Evolutionary conservation across 306 rosid species (phyloP).

Genomic region (Geum urbanum): DNA sequence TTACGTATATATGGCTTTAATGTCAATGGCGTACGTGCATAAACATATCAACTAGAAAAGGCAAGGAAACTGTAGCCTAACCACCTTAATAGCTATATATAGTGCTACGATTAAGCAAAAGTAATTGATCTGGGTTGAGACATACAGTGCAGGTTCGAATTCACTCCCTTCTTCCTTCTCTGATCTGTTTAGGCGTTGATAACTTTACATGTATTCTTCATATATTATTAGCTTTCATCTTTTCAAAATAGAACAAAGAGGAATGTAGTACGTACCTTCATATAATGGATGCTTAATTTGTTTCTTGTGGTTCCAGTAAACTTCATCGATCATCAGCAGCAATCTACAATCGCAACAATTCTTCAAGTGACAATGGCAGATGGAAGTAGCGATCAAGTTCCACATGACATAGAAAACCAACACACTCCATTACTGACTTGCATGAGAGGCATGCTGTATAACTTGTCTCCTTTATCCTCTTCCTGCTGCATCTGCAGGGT

Average conservation of each 20-base stretch:
- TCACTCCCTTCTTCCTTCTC: not conserved
- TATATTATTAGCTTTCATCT: too few species aligned
- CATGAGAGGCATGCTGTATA: slow-evolving; percentile 13
- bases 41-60: not conserved
- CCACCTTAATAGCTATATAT: not conserved
- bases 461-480: slow-evolving; percentile 12
- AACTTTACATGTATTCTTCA: not conserved
- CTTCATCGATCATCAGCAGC: not conserved
- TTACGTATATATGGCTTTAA: not conserved
- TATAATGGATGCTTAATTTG: not conserved
- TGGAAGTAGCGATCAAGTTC: not conserved
- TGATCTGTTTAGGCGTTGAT: too few species aligned
- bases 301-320: slow-evolving; percentile 6
- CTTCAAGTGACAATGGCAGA: not conserved
- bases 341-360: not conserved
- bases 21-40: not conserved
- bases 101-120: not conserved
- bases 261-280: too few species aligned
- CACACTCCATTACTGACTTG: not conserved
- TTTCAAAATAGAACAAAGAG: too few species aligned
- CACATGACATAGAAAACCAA: slow-evolving; percentile 27
- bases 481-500: slow-evolving; percentile 25
- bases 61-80: not conserved
- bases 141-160: slow-evolving; percentile 4
- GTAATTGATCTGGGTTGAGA: not conserved